Evolutionary conservation across 2,329 filamentous ascomycete species (phyloP).

Genomic region (Clonostachys sp.): DNA sequence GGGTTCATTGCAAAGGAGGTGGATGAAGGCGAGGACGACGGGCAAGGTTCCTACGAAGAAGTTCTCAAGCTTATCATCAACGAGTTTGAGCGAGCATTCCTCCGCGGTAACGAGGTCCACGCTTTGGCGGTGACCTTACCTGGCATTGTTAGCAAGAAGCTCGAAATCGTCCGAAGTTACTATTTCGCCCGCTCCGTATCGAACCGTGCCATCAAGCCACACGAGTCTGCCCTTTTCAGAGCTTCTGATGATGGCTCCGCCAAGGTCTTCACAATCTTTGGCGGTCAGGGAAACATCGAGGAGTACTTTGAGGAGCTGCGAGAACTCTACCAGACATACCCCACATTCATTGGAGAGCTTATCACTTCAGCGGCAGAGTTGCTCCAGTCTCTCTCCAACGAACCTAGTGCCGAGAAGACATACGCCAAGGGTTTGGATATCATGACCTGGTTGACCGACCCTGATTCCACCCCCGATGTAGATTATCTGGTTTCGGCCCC

Average conservation of each 20-base stretch:
- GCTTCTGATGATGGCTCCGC: conserved; percentile 81
- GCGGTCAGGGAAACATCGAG: conserved; percentile 97
- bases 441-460: conserved; percentile 86
- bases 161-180: conserved; percentile 85
- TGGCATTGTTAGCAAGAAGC: conserved; percentile 89
- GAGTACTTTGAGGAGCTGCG: conserved; percentile 98
- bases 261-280: conserved; percentile 89
- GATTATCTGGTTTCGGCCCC: conserved; percentile 94
- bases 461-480: conserved; percentile 84
- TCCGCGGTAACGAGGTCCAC: conserved; percentile 94
- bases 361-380: conserved; percentile 78
- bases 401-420: conserved; percentile 86
- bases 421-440: conserved; percentile 97
- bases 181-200: conserved; percentile 82
- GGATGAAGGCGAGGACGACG: conserved; percentile 86
- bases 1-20: conserved; percentile 86
- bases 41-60: conserved; percentile 84
- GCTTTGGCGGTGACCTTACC: conserved; percentile 80
- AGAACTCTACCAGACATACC: conserved; percentile 86
- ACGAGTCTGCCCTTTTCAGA: conserved; percentile 88
- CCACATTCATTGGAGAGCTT: conserved; percentile 83
- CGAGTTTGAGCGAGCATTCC: conserved; percentile 94
- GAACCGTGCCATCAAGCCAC: conserved; percentile 81
- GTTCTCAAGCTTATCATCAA: conserved; percentile 89
- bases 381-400: conserved; percentile 77